Evolutionary conservation across 2,329 filamentous ascomycete species (phyloP), one percentile per base, ranked within the genome.

Genomic region (Aureobasidium sp.): DNA sequence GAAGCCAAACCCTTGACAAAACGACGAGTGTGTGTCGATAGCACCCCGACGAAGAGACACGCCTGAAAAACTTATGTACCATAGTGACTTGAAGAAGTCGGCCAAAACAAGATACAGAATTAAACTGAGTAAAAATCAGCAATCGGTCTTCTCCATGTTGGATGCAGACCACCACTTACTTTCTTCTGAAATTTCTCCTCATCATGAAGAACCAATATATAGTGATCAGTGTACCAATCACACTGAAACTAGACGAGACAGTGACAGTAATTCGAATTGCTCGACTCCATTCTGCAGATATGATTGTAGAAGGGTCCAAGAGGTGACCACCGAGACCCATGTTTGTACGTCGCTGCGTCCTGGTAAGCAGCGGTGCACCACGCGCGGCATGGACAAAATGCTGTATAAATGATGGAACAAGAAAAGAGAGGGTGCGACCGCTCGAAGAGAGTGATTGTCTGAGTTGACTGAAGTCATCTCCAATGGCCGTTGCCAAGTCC

Each of bases 201-300:
- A 91, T 91, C 65, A 84, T 81, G 62, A 84, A 77, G 70, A 92
- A 91, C 85, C 87, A 91, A 74, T 87, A 88, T 44, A 87, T 80
- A 2, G 85, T 80, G 34, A 83, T 70, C 7, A 84, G 67, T 0
- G 81, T 82, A 12, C 83, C 78, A 3, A 80, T 59, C 36, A 89
- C 75, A 67, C 87, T 89, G 66, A 85, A 63, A 1, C 77, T 67
- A 1, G 77, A 73, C 50, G 71, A 74, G 9, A 68, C 67, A 2
- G 71, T 66, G 9, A 73, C 72, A 17, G 72, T 65, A 29, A 74
- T 64, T 55, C 73, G 73, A n/a, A 78, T 66, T 26, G 66, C 65
- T 23, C 70, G 67, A 20, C 64, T 72, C 55, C 65, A 66, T 8
- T 65, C 53, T 8, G 65, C 29, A 29, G 65, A 55, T 53, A 68